Conservation (phyloP, 495 filamentous ascomycete genomes). For the Daldinia concentrica region DNA sequence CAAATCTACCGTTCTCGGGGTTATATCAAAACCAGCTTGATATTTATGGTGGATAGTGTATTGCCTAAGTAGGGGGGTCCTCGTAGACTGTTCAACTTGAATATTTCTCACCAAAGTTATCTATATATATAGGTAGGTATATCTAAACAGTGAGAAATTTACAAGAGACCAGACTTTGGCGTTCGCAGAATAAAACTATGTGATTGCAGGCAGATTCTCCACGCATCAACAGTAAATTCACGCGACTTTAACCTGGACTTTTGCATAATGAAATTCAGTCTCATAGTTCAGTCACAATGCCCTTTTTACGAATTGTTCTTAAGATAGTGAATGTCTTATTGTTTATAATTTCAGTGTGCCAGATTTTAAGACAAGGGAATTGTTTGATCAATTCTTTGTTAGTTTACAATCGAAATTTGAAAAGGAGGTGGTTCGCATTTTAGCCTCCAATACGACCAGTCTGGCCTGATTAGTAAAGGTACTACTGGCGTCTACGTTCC, state of each 20-base stretch:
- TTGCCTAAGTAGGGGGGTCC: background rate
- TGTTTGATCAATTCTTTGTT: background rate
- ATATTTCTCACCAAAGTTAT: background rate
- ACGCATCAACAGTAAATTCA: background rate
- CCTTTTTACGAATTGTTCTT: background rate
- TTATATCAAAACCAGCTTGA: background rate
- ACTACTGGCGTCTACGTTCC: background rate
- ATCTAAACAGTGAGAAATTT: background rate
- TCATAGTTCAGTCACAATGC: background rate
- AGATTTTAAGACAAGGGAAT: background rate
- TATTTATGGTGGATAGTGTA: background rate
- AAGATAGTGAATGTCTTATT: background rate
- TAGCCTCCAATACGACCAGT: no score
- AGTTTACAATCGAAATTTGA: background rate
- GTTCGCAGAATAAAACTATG: background rate
- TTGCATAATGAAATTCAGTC: background rate
- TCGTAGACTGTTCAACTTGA: background rate
- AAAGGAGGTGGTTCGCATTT: background rate
- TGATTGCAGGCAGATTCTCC: background rate
- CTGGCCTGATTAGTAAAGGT: background rate
- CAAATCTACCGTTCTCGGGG: background rate
- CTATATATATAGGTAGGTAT: background rate
- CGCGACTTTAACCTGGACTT: background rate
- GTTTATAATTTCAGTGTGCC: background rate
- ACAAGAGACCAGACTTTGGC: background rate